A percentile compares a stretch with the other conserved stretches of the same genome.
phyloP scores from a whole-genome alignment of 768 basidiomycete genomes.

The Lentinula lateritia region DNA sequence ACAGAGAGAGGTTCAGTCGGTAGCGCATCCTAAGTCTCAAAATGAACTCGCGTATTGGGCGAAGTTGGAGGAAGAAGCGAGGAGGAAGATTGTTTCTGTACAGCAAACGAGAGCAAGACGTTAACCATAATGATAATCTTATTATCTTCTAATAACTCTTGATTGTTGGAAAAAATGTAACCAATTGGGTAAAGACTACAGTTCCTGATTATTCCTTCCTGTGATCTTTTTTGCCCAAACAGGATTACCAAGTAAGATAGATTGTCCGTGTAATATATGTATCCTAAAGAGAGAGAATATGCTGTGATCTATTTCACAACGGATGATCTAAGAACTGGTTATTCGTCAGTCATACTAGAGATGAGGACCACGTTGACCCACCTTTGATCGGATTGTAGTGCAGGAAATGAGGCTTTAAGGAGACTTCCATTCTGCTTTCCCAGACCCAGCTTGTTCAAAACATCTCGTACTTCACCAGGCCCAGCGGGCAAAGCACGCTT shows the following conservation, averaged over 20 bases:
- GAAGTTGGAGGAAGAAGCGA: constrained; percentile 77
- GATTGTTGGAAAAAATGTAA: background rate
- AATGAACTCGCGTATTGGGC: constrained; percentile 85
- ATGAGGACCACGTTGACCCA: constrained; percentile 13
- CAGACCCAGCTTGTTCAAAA: constrained; percentile 78
- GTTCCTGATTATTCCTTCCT: background rate
- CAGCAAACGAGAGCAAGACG: constrained; percentile 21
- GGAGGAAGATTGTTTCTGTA: constrained; percentile 45
- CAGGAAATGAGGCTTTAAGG: constrained; percentile 69
- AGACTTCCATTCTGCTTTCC: constrained; percentile 62
- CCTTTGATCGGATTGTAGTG: constrained; percentile 40
- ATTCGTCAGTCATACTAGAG: background rate
- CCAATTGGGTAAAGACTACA: background rate
- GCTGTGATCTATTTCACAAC: constrained; percentile 6
- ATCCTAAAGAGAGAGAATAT: background rate
- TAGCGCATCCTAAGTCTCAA: constrained; percentile 80
- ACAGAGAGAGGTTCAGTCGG: constrained; percentile 63
- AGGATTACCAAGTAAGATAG: background rate
- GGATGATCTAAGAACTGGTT: background rate
- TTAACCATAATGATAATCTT: background rate
- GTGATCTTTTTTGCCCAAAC: too few relatives aligned
- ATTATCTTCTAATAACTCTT: too few relatives aligned
- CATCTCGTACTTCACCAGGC: constrained; percentile 72
- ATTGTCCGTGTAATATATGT: background rate
- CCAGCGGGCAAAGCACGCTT: constrained; percentile 44